Evolutionary conservation across 768 basidiomycete genomes (phyloP).

Genomic region (Pleurotus eryngii): DNA sequence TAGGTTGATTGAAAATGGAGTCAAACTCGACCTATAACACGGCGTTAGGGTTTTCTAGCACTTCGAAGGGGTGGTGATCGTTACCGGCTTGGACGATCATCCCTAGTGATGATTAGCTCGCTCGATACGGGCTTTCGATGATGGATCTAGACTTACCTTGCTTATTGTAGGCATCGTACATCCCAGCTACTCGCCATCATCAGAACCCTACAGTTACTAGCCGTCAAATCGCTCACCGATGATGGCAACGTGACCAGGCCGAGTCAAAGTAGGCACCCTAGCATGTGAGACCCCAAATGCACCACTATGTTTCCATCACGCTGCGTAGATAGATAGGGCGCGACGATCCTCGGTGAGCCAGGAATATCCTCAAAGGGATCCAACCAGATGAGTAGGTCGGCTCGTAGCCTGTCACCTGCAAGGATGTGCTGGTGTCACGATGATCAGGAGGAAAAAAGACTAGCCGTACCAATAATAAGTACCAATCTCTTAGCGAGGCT

Average conservation of each 20-base stretch:
- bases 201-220: neutral
- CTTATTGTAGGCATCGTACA: slow-evolving; percentile 91
- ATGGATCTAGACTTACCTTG: slow-evolving; percentile 44
- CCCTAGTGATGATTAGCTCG: slow-evolving; percentile 41
- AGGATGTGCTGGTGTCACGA: neutral
- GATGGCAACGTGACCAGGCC: slow-evolving; percentile 86
- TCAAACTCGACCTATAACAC: slow-evolving; percentile 68
- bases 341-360: slow-evolving; percentile 53
- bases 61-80: too few species aligned
- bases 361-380: slow-evolving; percentile 57
- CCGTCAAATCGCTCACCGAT: slow-evolving; percentile 47
- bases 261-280: slow-evolving; percentile 80
- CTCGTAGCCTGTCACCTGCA: slow-evolving; percentile 77
- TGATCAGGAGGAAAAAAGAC: neutral
- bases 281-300: slow-evolving; percentile 86
- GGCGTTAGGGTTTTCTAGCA: slow-evolving; percentile 12
- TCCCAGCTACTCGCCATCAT: slow-evolving; percentile 48
- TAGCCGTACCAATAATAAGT: slow-evolving; percentile 64
- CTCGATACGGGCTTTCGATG: neutral
- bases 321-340: slow-evolving; percentile 71
- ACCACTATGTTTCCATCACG: slow-evolving; percentile 59
- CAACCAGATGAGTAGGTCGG: slow-evolving; percentile 69
- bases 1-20: slow-evolving; percentile 83
- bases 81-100: slow-evolving; percentile 81
- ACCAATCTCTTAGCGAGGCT: slow-evolving; percentile 71